Evolutionary conservation across 305 asterid genomes (phyloP), one percentile per base, ranked within the genome.

Genomic region (Lippia alba): DNA sequence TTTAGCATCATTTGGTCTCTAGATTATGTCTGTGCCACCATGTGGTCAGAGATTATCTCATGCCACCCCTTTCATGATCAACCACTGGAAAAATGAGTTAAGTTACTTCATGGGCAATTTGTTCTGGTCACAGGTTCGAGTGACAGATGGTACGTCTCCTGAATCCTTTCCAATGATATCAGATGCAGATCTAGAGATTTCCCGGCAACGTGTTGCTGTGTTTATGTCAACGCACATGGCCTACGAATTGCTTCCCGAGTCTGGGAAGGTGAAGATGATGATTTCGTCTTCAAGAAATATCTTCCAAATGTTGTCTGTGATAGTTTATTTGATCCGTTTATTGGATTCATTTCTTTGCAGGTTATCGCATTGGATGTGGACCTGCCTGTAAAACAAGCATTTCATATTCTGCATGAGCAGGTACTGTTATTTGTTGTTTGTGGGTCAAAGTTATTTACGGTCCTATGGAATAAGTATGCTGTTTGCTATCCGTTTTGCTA

Each of bases 331-430:
- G n/a, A 53, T 24, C 62, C 24, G 33, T 58, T 59, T 50, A 7
- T 68, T 62, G 18, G 58, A 55, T 54, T 66, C 45, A 32, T 68
- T 59, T 75, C 10, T 64, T 69, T 61, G 54, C 86, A 94, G 98
- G 93, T 94, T 75, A 79, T 91, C 76, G 94, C 98, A 64, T 82
- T 94, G 78, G 99, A 91, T 73, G 92, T 94, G 3, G 94, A 88
- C 63, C 78, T 94, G 64, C 99, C 98, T 45, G 96, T 94, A 74
- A 94, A 90, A 84, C 98, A 91, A 78, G 99, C 98, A 54, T 91
- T 94, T 82, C 96, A 90, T 83, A 94, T 94, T 80, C 85, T 91
- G 76, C 91, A 90, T 19, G 98, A 94, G 85, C 98, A 94, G 97
- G 99, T 94, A 86, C 61, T 20, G 48, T 15, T 24, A 39, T 73